A percentile compares a stretch with the other conserved stretches of the same genome.
Evolutionary conservation across 2,329 filamentous ascomycete species (phyloP).

Genomic region (Plenodomus biglobosus): DNA sequence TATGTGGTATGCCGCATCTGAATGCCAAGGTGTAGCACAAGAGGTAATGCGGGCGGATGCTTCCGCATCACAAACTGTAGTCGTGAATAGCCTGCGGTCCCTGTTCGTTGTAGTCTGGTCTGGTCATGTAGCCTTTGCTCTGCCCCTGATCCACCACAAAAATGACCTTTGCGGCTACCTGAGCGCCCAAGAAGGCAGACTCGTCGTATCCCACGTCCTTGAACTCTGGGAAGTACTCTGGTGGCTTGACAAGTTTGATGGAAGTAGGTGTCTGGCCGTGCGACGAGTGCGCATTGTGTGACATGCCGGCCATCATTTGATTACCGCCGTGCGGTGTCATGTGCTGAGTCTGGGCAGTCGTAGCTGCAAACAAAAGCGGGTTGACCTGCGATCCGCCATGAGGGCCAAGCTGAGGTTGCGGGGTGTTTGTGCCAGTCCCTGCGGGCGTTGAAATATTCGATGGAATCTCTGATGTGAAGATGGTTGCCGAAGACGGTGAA

Average conservation of each 20-base stretch:
- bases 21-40: neutral
- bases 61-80: slow-evolving; percentile 36
- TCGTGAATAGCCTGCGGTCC: slow-evolving; percentile 67
- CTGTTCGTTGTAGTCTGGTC: slow-evolving; percentile 68
- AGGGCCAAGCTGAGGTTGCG: slow-evolving; percentile 60
- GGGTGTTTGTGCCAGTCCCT: slow-evolving; percentile 89
- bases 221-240: slow-evolving; percentile 89
- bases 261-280: slow-evolving; percentile 78
- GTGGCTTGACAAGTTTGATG: slow-evolving; percentile 75
- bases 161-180: slow-evolving; percentile 77
- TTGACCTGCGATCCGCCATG: slow-evolving; percentile 68
- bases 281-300: slow-evolving; percentile 59
- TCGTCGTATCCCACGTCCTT: slow-evolving; percentile 76
- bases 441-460: slow-evolving; percentile 89
- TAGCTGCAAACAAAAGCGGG: slow-evolving; percentile 87
- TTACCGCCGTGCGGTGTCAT: slow-evolving; percentile 47
- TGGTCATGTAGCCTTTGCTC: slow-evolving; percentile 68
- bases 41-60: neutral
- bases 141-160: slow-evolving; percentile 69
- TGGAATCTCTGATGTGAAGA: slow-evolving; percentile 95
- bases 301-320: slow-evolving; percentile 35
- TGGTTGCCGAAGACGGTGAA: slow-evolving; percentile 88
- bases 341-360: slow-evolving; percentile 65
- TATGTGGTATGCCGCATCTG: neutral
- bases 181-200: slow-evolving; percentile 80